Evolutionary conservation across 164 flowering plant species (phyloP).

Genomic region (Tinospora cordifolia): DNA sequence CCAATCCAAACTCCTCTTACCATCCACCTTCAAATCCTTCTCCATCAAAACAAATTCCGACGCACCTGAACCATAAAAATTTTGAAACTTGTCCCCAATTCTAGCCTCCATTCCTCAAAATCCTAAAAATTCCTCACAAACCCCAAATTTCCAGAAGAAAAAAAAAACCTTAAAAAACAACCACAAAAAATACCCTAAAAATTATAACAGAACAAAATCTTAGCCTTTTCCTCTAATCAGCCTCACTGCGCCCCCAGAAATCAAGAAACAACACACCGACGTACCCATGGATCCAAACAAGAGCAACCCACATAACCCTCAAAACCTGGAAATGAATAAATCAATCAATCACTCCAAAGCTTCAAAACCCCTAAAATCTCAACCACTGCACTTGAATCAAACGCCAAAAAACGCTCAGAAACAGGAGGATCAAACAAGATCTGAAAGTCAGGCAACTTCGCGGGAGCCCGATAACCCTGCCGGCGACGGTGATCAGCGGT

Average conservation of each 20-base stretch:
- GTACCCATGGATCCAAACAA: constrained; percentile 45
- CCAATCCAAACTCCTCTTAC: constrained; percentile 65
- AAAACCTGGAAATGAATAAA: constrained; percentile 12
- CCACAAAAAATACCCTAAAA: not conserved
- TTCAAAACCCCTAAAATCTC: constrained; percentile 6
- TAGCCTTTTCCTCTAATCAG: constrained; percentile 20
- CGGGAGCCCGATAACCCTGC: not conserved
- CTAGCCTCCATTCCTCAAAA: constrained; percentile 47
- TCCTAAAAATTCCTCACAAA: constrained; percentile 6
- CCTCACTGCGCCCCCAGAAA: constrained; percentile 43
- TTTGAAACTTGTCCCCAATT: constrained; percentile 35
- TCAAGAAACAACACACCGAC: constrained; percentile 37
- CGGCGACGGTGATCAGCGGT: not conserved
- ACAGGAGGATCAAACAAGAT: not conserved
- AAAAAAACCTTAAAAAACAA: not conserved
- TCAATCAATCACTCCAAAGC: not conserved
- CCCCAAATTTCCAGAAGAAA: constrained; percentile 6
- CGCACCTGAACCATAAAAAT: constrained; percentile 30
- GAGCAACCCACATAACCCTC: constrained; percentile 40
- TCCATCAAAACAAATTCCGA: constrained; percentile 22
- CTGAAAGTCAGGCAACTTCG: not conserved
- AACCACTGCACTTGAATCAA: not conserved
- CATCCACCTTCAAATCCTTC: constrained; percentile 30
- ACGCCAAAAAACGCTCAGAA: not conserved
- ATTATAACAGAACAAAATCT: not conserved